Conservation (phyloP, 192 early-diverging fungal genomes). For the Phlyctochytrium bullatum region DNA sequence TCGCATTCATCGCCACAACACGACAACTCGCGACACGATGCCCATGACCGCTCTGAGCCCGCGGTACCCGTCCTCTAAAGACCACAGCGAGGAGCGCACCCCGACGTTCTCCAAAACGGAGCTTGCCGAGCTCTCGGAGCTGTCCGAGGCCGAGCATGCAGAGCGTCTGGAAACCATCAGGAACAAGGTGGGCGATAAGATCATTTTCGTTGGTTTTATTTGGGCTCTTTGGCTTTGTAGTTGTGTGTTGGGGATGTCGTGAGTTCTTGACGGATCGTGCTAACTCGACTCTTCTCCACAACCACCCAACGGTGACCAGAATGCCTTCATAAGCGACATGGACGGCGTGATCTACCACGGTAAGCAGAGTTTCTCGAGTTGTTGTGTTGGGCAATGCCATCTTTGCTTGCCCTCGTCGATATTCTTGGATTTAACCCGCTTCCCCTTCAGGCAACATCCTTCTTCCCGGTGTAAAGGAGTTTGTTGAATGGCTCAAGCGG, state of each 20-base stretch:
- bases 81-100: not conserved
- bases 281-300: not conserved
- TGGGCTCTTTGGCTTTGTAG: too few relatives aligned
- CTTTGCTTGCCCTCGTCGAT: not conserved
- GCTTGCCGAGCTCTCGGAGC: slow-evolving; percentile 28
- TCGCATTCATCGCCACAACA: too few relatives aligned
- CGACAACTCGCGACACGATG: too few relatives aligned
- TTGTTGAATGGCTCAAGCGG: slow-evolving; percentile 47
- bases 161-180: slow-evolving; percentile 20
- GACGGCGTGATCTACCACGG: slow-evolving; percentile 63
- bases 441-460: slow-evolving; percentile 37
- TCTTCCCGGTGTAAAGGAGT: slow-evolving; percentile 58
- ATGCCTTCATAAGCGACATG: slow-evolving; percentile 63
- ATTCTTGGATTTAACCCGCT: slow-evolving; percentile 4
- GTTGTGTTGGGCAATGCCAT: too few relatives aligned
- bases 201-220: too few relatives aligned
- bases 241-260: too few relatives aligned
- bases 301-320: slow-evolving; percentile 23
- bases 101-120: slow-evolving; percentile 1
- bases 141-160: slow-evolving; percentile 17
- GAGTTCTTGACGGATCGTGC: not conserved
- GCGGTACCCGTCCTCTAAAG: not conserved
- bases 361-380: not conserved
- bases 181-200: slow-evolving; percentile 23
- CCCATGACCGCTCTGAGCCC: not conserved